Conservation (phyloP, 306 rosid species). For the Ormosia emarginata region DNA sequence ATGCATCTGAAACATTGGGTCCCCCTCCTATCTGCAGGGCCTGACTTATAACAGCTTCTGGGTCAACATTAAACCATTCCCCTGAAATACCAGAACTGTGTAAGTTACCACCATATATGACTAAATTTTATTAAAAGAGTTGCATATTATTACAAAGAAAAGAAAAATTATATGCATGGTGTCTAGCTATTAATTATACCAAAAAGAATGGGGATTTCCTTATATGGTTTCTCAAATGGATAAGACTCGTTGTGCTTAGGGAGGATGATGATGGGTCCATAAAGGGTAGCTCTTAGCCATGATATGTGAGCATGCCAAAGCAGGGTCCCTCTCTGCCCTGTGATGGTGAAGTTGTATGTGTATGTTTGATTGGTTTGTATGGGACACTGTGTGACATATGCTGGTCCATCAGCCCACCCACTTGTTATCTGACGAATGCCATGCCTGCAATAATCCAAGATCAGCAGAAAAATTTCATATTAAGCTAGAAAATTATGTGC, state of each 20-base stretch:
- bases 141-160: not conserved
- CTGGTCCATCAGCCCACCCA: constrained; percentile 89
- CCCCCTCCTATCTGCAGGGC: constrained; percentile 78
- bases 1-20: constrained; percentile 87
- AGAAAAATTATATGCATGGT: not conserved
- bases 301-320: constrained; percentile 87
- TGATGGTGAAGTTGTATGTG: constrained; percentile 70
- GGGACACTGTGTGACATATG: constrained; percentile 86
- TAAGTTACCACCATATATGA: not conserved
- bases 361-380: constrained; percentile 61
- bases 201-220: constrained; percentile 62
- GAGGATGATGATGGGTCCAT: constrained; percentile 77
- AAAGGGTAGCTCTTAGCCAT: constrained; percentile 66
- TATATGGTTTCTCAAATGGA: constrained; percentile 68
- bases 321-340: constrained; percentile 78
- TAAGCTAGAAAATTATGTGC: not conserved
- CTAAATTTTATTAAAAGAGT: not conserved
- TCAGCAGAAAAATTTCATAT: not conserved
- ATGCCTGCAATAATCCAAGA: constrained; percentile 50
- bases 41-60: constrained; percentile 73
- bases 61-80: constrained; percentile 84
- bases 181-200: constrained; percentile 39
- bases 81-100: constrained; percentile 42
- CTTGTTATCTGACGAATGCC: constrained; percentile 62
- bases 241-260: constrained; percentile 66